These are phyloP conservation scores for Fusarium musae DNA, from an alignment of 2,329 filamentous ascomycete genomes.

Conservation along the genomic window DNA sequence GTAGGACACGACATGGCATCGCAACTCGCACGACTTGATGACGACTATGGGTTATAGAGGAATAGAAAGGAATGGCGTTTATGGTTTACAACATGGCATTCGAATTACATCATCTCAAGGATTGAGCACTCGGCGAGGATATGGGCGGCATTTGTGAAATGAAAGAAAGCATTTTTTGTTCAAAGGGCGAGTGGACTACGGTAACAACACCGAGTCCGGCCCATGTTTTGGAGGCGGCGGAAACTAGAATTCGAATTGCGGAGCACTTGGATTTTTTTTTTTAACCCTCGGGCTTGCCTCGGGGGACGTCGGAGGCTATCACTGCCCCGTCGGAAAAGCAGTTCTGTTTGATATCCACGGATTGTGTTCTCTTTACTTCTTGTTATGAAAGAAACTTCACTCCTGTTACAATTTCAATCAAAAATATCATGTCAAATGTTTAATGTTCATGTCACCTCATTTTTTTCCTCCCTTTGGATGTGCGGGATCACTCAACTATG, in stretches of 20 bases:
- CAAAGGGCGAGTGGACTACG: slow-evolving; percentile 22
- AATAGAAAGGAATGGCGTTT: slow-evolving; percentile 55
- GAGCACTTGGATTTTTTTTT: slow-evolving; percentile 49
- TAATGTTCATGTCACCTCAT: slow-evolving; percentile 8
- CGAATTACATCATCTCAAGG: slow-evolving; percentile 40
- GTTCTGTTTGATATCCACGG: slow-evolving; percentile 36
- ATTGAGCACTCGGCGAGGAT: slow-evolving; percentile 41
- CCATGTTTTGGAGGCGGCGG: slow-evolving; percentile 32
- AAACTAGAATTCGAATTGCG: slow-evolving; percentile 46
- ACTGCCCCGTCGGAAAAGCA: slow-evolving; percentile 39
- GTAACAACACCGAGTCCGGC: slow-evolving; percentile 10
- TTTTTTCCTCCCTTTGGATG: background rate
- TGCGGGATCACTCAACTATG: slow-evolving; percentile 21
- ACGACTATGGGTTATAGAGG: slow-evolving; percentile 53
- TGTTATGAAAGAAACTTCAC: slow-evolving; percentile 42
- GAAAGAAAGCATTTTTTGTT: slow-evolving; percentile 38
- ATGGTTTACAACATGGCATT: slow-evolving; percentile 44
- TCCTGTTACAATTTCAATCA: slow-evolving; percentile 38
- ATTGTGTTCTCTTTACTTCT: slow-evolving; percentile 22
- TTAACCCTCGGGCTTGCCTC: slow-evolving; percentile 43
- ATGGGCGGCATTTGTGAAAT: slow-evolving; percentile 43
- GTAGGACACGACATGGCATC: slow-evolving; percentile 46
- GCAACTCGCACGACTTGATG: slow-evolving; percentile 52
- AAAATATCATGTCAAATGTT: slow-evolving; percentile 28
- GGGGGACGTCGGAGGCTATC: slow-evolving; percentile 41